Percentiles rank a stretch among this genome's conserved stretches.
Evolutionary conservation across 495 filamentous ascomycete genomes (phyloP).

Genomic region (Astrocystis sublimbata): DNA sequence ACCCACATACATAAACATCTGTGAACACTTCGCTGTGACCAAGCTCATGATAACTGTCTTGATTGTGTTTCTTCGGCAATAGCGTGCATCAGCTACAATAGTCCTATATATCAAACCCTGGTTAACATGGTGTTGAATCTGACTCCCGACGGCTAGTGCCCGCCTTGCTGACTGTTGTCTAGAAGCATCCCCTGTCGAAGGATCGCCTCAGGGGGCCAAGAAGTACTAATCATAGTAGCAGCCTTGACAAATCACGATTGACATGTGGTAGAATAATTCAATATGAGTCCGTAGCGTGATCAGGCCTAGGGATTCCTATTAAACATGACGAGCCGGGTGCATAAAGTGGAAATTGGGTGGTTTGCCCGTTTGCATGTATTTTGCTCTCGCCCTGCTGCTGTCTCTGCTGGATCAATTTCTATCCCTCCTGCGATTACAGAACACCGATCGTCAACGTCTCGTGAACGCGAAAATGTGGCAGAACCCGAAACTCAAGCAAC

Average conservation of each 20-base stretch:
- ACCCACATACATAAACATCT: background rate
- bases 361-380: background rate
- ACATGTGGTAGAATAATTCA: conserved; percentile 1
- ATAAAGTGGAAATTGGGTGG: background rate
- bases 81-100: too few species aligned
- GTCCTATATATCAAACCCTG: background rate
- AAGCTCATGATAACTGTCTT: too few species aligned
- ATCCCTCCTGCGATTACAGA: background rate
- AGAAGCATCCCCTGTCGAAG: conserved; percentile 13
- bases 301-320: conserved; percentile 2
- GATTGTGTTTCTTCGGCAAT: too few species aligned
- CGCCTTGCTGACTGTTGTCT: conserved; percentile 21
- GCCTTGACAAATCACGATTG: conserved; percentile 17
- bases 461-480: background rate
- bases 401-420: background rate
- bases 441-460: background rate
- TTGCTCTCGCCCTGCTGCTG: background rate
- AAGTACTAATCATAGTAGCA: conserved; percentile 20
- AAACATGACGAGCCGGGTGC: conserved; percentile 10
- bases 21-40: background rate
- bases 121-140: conserved; percentile 1
- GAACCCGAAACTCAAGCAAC: conserved; percentile 4
- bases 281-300: background rate
- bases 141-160: conserved; percentile 2
- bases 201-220: conserved; percentile 10